Base-by-base conservation (phyloP, 495 filamentous ascomycete genomes). In the Ramalina peruviana region DNA sequence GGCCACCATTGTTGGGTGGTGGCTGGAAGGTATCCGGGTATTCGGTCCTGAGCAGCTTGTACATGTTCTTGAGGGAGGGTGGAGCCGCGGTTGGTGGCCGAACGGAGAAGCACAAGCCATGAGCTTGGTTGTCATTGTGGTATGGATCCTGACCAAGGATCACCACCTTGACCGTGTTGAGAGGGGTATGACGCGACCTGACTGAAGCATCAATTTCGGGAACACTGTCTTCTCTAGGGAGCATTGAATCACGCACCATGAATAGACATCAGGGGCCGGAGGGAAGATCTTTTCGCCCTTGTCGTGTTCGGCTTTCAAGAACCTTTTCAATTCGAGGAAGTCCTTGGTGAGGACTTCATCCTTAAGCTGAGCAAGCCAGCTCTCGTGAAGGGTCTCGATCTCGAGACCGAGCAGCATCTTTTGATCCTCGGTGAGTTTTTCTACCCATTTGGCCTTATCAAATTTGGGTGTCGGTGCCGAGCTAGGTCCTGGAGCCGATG, bases 101-200 rank as follows among this genome's bases (percentile, higher is more conserved):
- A 46, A 96, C 88, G 16, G 86, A 94, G 76, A 98, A 98, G 63
- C 80, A 85, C 41, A 98, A 79, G 21, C 92, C 92, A 66, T 95
- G 90, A 33, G 92, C 92, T 74, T 98, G 92, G 68, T 94, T 93
- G 66, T 73, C 57, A 63, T 93, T 92, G 70, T 97, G 92, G 65
- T 98, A 98, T 5, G 92, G 92, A 64, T 98, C 92, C 67, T 98
- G 92, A 53, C 93, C 92, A 40, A 96, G 58, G 63, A 98, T 85
- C 7, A 98, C 87, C 42, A 80, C 80, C 60, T 90, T 92, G 49
- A 97, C 89, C 2, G 68, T 82, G 67, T 81, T 65, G 49, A 97
- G 76, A 23, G 92, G 93, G 1, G 90, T 96, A 64, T 93, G 80
- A 30, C 88, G 81, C 46, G 86, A 93, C 86, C 86, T 93, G 49